Evolutionary conservation across 805 yeast genomes (phyloP).

Genomic region (Candida ascalaphidarum): DNA sequence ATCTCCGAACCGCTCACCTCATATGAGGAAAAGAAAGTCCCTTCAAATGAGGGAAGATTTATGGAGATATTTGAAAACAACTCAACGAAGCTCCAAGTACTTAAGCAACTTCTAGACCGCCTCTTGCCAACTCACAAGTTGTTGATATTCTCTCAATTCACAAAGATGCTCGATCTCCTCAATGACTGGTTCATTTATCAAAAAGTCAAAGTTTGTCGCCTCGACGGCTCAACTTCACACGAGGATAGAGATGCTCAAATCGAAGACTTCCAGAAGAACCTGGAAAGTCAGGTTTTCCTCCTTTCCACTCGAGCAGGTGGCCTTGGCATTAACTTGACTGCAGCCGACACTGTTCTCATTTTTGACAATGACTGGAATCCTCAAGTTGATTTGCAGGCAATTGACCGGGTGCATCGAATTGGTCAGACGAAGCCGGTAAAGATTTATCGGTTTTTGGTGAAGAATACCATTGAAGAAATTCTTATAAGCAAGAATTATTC

Average conservation of each 20-base stretch:
- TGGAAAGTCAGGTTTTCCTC: constrained; percentile 44
- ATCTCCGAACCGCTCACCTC: no score
- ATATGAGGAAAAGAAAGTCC: no score
- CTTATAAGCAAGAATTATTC: constrained; percentile 70
- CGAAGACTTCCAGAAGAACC: constrained; percentile 33
- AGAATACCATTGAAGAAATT: constrained; percentile 77
- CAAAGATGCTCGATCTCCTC: constrained; percentile 70
- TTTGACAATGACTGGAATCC: constrained; percentile 98
- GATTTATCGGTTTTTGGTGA: constrained; percentile 67
- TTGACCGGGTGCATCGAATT: constrained; percentile 90
- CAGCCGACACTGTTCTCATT: constrained; percentile 83
- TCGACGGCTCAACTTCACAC: constrained; percentile 72
- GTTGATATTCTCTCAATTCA: constrained; percentile 81
- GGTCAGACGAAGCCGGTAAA: constrained; percentile 84
- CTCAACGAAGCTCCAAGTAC: constrained; percentile 66
- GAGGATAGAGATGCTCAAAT: constrained; percentile 60
- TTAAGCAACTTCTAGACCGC: constrained; percentile 52
- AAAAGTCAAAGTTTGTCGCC: constrained; percentile 41
- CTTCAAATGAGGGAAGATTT: constrained; percentile 31
- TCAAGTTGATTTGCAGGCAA: constrained; percentile 92
- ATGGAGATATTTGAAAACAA: constrained; percentile 29
- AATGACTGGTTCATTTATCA: constrained; percentile 62
- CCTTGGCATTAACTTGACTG: constrained; percentile 75
- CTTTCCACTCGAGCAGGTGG: constrained; percentile 94
- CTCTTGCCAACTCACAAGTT: constrained; percentile 57